A percentile compares a stretch with the other conserved stretches of the same genome.
These are phyloP conservation scores for Warburgia ugandensis DNA, from an alignment of 164 flowering plant genomes.

Conservation along the genomic window DNA sequence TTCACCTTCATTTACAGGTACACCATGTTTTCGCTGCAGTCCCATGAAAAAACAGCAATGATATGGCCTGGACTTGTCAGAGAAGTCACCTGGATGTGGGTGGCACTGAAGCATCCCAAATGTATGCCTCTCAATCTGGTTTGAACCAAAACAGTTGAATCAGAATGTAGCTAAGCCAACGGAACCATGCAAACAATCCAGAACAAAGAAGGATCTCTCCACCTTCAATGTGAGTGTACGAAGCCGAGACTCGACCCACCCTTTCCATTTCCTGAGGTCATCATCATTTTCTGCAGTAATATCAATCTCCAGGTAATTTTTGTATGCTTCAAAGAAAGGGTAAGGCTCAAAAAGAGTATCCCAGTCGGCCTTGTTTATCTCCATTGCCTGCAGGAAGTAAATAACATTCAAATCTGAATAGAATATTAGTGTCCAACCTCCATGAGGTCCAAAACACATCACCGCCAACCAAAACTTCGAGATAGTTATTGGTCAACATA, in stretches of 20 bases:
- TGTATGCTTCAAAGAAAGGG: conserved; percentile 83
- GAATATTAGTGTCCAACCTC: neutral
- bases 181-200: neutral
- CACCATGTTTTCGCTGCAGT: conserved; percentile 66
- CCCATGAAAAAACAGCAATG: conserved; percentile 83
- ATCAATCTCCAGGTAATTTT: conserved; percentile 78
- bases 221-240: conserved; percentile 86
- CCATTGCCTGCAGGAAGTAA: conserved; percentile 68
- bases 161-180: neutral
- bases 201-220: neutral
- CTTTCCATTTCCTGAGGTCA: conserved; percentile 81
- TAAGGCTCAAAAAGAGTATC: conserved; percentile 61
- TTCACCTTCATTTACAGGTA: conserved; percentile 49
- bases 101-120: conserved; percentile 74
- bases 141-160: conserved; percentile 1
- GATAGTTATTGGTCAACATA: no score
- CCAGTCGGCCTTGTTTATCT: conserved; percentile 54
- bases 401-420: neutral
- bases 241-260: conserved; percentile 93
- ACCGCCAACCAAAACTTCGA: no score
- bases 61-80: conserved; percentile 45
- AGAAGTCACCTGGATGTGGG: conserved; percentile 65
- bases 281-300: conserved; percentile 57
- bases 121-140: conserved; percentile 79
- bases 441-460: no score